Base-by-base conservation (phyloP, 192 early-diverging fungal genomes). In the Coemansia sp. region DNA sequence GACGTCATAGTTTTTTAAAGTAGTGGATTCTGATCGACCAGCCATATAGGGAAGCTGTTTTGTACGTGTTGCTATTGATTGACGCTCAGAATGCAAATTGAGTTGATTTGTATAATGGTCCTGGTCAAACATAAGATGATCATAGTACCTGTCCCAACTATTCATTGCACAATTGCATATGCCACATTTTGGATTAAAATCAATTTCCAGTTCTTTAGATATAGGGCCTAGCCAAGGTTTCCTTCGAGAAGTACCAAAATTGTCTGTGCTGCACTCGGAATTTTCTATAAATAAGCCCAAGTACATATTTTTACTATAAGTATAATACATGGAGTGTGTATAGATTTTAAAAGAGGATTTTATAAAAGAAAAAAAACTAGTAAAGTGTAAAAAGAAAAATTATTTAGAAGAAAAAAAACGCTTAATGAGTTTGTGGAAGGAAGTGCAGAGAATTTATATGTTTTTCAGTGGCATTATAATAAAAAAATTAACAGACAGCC, bases 71-170 rank as follows among this genome's bases (percentile, higher is more conserved):
- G 60, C n/a, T 11, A 19, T 62, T 5, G 51, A 63, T 63, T 63
- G 51, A 29, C 51, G 61, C 19, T 52, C 51, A 20, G 29, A 29
- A 17, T 29, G 50, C 51, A 50, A 52, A 21, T 63, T 52, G 24
- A 30, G 9, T 31, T 63, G 61, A 23, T 63, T 63, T 46, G 20
- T 51, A 53, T 56, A 61, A 23, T 76, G 74, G 19, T 55, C 27
- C 8, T 64, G 70, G 70, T 78, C 76, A 70, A 78, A 78, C 19
- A 63, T 69, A n/a, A 78, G 52, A 21, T 78, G 76, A 42, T 78
- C 76, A 31, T 64, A 78, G 63, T 78, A 78, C 22, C 56, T 32
- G 63, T 78, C 76, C 76, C 70, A 78, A 62, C 59, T 72, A 36
- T 54, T 51, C 76, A 78, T 68, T n/a, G 46, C 22, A 32, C 63